Evolutionary conservation across 257 asterid species (phyloP).

Genomic region (Rhazya stricta): DNA sequence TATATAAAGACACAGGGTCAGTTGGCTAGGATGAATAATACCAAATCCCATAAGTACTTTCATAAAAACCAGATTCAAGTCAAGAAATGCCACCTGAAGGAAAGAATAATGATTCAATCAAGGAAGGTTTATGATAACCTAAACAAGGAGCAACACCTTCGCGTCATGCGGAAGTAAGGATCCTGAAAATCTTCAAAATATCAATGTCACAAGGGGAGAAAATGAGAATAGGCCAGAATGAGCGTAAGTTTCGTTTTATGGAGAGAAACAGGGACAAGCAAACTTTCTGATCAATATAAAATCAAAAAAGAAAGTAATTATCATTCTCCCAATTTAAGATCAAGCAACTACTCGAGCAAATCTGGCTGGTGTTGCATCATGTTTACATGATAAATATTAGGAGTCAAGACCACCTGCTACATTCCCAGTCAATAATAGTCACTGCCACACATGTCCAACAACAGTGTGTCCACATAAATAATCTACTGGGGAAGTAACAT

Average conservation of each 20-base stretch:
- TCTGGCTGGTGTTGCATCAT: background rate
- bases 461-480: background rate
- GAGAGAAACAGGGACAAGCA: background rate
- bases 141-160: slow-evolving; percentile 96
- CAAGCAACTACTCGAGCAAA: background rate
- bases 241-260: background rate
- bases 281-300: background rate
- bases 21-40: background rate
- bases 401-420: background rate
- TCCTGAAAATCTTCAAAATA: slow-evolving; percentile 43
- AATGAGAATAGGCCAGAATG: background rate
- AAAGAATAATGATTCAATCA: slow-evolving; percentile 89
- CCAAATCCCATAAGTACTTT: background rate
- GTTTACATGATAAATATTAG: background rate
- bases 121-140: slow-evolving; percentile 85
- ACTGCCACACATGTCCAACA: background rate
- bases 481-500: background rate
- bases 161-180: slow-evolving; percentile 98
- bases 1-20: background rate
- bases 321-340: background rate
- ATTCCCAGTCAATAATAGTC: background rate
- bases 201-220: background rate
- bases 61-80: background rate
- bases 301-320: background rate
- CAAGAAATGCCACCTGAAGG: slow-evolving; percentile 67